Percentiles rank a stretch among this genome's conserved stretches.
Conservation (phyloP, 108 stramenopile species). For the Cyclotella distinguenda region DNA sequence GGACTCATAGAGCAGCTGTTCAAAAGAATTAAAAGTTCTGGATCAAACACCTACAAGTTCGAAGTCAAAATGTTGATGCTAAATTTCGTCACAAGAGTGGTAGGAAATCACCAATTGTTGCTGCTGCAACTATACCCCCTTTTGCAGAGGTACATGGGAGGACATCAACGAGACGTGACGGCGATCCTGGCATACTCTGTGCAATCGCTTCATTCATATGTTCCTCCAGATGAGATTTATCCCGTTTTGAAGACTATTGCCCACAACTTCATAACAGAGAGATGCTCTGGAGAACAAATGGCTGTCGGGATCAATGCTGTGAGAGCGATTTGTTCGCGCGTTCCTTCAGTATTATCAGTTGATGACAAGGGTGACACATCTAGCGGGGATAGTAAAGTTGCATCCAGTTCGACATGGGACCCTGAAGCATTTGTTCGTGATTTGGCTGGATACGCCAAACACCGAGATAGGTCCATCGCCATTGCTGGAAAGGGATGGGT, state of each 20-base stretch:
- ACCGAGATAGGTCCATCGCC: conserved; percentile 90
- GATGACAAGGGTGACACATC: conserved; percentile 60
- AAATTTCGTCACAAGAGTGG: conserved; percentile 93
- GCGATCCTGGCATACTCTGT: conserved; percentile 93
- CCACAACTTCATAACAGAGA: conserved; percentile 90
- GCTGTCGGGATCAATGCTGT: conserved; percentile 97
- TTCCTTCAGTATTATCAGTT: conserved; percentile 81
- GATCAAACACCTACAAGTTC: conserved; percentile 71
- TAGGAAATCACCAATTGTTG: conserved; percentile 92
- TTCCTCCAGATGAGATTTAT: conserved; percentile 95
- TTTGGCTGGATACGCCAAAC: conserved; percentile 89
- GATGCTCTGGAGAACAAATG: conserved; percentile 93
- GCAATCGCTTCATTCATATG: conserved; percentile 94
- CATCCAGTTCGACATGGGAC: conserved; percentile 54
- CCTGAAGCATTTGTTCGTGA: conserved; percentile 95
- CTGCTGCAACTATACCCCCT: conserved; percentile 92
- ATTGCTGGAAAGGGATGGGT: conserved; percentile 90
- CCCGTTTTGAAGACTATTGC: conserved; percentile 89
- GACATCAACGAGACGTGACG: conserved; percentile 92
- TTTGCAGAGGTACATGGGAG: conserved; percentile 94
- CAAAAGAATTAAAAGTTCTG: conserved; percentile 64
- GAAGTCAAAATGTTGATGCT: conserved; percentile 93
- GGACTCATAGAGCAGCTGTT: conserved; percentile 87
- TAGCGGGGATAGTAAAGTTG: conserved; percentile 9
- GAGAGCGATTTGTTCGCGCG: conserved; percentile 85